Conservation (phyloP, 108 stramenopile genomes). For the Conticribra weissflogii region DNA sequence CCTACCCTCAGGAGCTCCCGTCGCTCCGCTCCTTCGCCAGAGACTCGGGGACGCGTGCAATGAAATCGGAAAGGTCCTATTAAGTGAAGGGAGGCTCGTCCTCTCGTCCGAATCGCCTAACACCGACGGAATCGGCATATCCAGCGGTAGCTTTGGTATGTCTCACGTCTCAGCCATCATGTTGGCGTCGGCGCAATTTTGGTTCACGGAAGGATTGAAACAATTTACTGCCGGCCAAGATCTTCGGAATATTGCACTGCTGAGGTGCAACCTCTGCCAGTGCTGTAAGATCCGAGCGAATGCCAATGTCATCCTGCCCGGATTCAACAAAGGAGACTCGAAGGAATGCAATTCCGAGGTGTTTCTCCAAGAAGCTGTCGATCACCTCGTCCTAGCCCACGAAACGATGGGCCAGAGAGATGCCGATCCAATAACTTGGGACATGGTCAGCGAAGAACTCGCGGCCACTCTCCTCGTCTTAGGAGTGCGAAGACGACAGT, state of each 20-base stretch:
- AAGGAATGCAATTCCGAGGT: conserved; percentile 64
- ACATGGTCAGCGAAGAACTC: conserved; percentile 85
- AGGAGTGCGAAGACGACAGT: conserved; percentile 80
- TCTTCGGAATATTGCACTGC: conserved; percentile 69
- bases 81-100: conserved; percentile 60
- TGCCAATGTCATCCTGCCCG: conserved; percentile 48
- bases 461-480: conserved; percentile 81
- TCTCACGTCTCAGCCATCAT: conserved; percentile 57
- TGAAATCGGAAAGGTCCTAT: conserved; percentile 78
- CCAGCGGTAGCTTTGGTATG: conserved; percentile 13
- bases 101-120: conserved; percentile 31
- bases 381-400: conserved; percentile 79
- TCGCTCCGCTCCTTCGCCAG: conserved; percentile 64
- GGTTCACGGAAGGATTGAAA: conserved; percentile 72
- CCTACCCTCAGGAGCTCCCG: neutral
- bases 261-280: conserved; percentile 84
- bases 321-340: conserved; percentile 16
- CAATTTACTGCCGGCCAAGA: conserved; percentile 67
- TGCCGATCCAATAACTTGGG: conserved; percentile 75
- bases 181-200: conserved; percentile 79
- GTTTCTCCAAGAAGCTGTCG: conserved; percentile 74
- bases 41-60: conserved; percentile 89
- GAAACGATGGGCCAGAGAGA: conserved; percentile 71
- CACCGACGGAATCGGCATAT: conserved; percentile 1
- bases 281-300: conserved; percentile 81